Evolutionary conservation across 2,329 filamentous ascomycete species (phyloP).

Genomic region (Stemphylium vesicarium): DNA sequence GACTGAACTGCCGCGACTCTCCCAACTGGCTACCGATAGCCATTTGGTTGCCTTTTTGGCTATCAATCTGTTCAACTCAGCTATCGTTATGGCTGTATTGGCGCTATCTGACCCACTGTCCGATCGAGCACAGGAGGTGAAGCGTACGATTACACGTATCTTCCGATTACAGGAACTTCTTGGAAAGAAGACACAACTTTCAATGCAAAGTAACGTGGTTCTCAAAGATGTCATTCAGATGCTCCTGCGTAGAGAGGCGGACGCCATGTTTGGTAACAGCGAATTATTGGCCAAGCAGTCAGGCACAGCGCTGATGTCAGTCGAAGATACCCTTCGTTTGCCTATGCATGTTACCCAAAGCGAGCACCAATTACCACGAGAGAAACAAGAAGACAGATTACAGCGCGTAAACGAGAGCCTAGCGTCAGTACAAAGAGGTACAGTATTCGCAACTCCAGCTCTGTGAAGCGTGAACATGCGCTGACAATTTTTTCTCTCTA

Average conservation of each 20-base stretch:
- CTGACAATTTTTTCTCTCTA: neutral
- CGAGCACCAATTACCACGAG: neutral
- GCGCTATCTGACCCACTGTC: slow-evolving; percentile 54
- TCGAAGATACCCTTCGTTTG: slow-evolving; percentile 20
- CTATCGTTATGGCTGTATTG: slow-evolving; percentile 53
- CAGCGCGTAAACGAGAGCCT: slow-evolving; percentile 20
- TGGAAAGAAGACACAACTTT: slow-evolving; percentile 19
- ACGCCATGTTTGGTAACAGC: slow-evolving; percentile 15
- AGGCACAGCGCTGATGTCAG: slow-evolving; percentile 11
- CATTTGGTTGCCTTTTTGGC: slow-evolving; percentile 55
- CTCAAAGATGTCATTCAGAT: slow-evolving; percentile 24
- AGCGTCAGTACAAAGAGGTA: slow-evolving; percentile 21
- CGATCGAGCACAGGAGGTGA: slow-evolving; percentile 52
- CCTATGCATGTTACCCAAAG: slow-evolving; percentile 12
- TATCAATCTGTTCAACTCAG: slow-evolving; percentile 55
- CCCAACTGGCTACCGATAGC: slow-evolving; percentile 50
- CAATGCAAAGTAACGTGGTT: slow-evolving; percentile 21
- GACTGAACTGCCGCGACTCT: slow-evolving; percentile 43
- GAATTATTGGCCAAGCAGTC: neutral
- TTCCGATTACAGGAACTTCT: slow-evolving; percentile 49
- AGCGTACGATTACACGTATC: slow-evolving; percentile 53
- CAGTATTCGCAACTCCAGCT: neutral
- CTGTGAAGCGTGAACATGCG: neutral
- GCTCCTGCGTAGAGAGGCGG: slow-evolving; percentile 19
- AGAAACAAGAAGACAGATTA: slow-evolving; percentile 5